These are phyloP conservation scores for Tinospora cordifolia DNA, from an alignment of 164 flowering plant genomes.

Conservation along the genomic window DNA sequence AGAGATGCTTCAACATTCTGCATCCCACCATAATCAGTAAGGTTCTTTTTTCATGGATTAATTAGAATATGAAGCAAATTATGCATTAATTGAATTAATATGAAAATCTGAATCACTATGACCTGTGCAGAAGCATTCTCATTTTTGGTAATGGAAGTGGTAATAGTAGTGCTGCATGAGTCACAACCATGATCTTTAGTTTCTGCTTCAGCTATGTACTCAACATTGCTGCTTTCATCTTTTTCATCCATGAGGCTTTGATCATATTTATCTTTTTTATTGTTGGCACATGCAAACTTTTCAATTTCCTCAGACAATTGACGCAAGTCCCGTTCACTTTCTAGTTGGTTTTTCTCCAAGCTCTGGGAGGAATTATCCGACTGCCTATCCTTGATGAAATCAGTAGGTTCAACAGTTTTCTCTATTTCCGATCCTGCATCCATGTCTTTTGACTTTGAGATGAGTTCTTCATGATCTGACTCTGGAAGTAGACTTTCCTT, in stretches of 20 bases:
- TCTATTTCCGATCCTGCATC: background rate
- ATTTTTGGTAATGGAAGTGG: constrained; percentile 1
- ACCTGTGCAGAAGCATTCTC: constrained; percentile 17
- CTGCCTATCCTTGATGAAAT: background rate
- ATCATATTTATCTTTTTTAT: constrained; percentile 12
- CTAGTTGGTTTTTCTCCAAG: constrained; percentile 1
- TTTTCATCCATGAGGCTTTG: constrained; percentile 8
- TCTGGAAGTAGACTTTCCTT: background rate
- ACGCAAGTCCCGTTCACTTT: constrained; percentile 9
- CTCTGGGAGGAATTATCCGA: constrained; percentile 1
- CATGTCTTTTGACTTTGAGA: constrained; percentile 2
- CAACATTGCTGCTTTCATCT: background rate
- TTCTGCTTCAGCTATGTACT: constrained; percentile 9
- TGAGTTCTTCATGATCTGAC: background rate
- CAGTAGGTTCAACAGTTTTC: background rate
- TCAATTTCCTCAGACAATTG: constrained; percentile 6
- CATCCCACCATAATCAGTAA: background rate
- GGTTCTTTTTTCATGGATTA: background rate
- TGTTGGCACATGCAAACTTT: constrained; percentile 5
- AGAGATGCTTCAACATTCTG: constrained; percentile 19
- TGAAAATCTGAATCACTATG: background rate
- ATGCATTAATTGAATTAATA: background rate
- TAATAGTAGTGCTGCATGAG: background rate
- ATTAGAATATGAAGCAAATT: background rate
- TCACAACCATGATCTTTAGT: background rate